phyloP scores from a whole-genome alignment of 2,329 filamentous ascomycete species.

The Cercospora sp. region DNA sequence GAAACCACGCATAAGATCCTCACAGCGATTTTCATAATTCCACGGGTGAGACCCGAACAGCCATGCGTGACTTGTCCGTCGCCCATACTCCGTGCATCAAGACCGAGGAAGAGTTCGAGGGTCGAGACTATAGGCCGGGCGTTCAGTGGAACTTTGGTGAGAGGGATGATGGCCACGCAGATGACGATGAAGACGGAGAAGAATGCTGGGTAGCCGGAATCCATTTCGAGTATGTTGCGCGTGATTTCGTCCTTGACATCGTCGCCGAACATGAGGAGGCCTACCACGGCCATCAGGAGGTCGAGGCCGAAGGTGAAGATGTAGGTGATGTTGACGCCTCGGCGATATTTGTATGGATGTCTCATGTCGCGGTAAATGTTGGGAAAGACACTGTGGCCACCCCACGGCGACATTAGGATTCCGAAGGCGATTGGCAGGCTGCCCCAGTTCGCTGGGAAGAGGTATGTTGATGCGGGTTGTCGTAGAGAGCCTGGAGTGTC shows the following conservation, averaged over 20 bases:
- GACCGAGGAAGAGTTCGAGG: conserved; percentile 74
- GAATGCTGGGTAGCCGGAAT: conserved; percentile 67
- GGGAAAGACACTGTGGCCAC: conserved; percentile 74
- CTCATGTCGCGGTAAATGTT: conserved; percentile 80
- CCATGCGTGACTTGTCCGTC: conserved; percentile 54
- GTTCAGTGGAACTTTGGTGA: conserved; percentile 75
- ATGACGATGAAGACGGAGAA: conserved; percentile 78
- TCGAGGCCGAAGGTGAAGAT: conserved; percentile 82
- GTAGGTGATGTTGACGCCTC: conserved; percentile 77
- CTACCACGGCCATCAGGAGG: conserved; percentile 75
- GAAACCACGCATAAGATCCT: conserved; percentile 67
- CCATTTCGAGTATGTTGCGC: conserved; percentile 71
- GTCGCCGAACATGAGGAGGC: conserved; percentile 93
- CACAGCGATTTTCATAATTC: conserved; percentile 60
- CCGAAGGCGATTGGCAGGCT: conserved; percentile 87
- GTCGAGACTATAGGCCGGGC: conserved; percentile 85
- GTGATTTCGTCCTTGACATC: conserved; percentile 86
- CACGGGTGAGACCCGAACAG: conserved; percentile 59
- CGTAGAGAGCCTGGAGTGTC: conserved; percentile 78
- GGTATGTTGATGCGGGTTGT: conserved; percentile 74
- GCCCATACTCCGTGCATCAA: conserved; percentile 61
- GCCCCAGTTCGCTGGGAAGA: conserved; percentile 83
- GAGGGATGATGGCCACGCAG: conserved; percentile 87
- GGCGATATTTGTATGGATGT: conserved; percentile 77
- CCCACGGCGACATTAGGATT: conserved; percentile 81